Base-by-base conservation (phyloP, 116 monocot genomes). In the Phalaenopsis hybrid region DNA sequence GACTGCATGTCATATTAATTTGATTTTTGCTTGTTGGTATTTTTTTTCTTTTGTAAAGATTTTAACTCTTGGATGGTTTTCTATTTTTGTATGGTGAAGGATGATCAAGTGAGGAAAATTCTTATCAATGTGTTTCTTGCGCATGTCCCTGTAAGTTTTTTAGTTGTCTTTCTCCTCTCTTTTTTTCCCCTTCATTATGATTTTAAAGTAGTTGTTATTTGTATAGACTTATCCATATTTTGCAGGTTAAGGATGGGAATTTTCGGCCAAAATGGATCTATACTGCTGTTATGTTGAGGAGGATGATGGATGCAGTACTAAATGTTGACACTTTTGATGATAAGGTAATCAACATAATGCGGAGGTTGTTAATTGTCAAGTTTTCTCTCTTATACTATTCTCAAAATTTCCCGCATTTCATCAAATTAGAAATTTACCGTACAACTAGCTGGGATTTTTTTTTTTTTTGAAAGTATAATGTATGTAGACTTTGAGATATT, bases 221-320 rank as follows among this genome's bases (percentile, higher is more conserved):
- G 70, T 13, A 23, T 20, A 61, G 11, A n/a, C 8, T 73, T 50
- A 28, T 13, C 5, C 8, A 25, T 83, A 43, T 79, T 76, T 86
- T 84, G 48, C 78, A 96, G 96, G 86, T 91, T 58, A 86, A 41
- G 1, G 46, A 82, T 55, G 92, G 84, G 1, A 92, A 92, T 79
- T 87, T 98, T 51, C 84, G 90, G 73, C 89, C 95, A 80, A 98
- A 93, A 80, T 93, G 98, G 79, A 88, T 98, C 65, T 98, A 95
- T 84, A 82, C 90, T 85, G 90, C 95, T 79, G 98, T 98, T 1
- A 98, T 98, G 98, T 82, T 98, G 81, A 93, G 95, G 72, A 90
- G 98, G 51, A 98, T 98, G 98, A 82, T 98, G 86, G 98, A 93
- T 92, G 98, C 98, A 16, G 89, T 95, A 69, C 74, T 97, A 59